A percentile compares a stretch with the other conserved stretches of the same genome.
Conservation (phyloP, 139 green algal genomes). For the Microglena sp. region DNA sequence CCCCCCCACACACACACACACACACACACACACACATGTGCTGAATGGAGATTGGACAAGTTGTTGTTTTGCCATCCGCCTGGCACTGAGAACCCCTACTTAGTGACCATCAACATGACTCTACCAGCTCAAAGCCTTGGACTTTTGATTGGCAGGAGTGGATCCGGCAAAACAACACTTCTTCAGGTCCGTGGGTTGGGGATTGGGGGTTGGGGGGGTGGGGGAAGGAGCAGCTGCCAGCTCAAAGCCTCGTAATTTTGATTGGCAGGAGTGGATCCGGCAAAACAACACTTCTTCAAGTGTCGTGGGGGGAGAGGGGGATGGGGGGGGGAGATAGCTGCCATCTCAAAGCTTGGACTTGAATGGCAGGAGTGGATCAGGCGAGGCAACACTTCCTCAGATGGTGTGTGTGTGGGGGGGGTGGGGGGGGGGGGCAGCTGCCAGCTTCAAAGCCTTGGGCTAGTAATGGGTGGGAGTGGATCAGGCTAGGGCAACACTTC, state of each 20-base stretch:
- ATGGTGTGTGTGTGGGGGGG: too few relatives aligned
- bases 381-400: slow-evolving; percentile 89
- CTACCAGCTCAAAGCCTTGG: slow-evolving; percentile 62
- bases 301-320: slow-evolving; percentile 50
- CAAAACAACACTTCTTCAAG: slow-evolving; percentile 85
- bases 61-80: slow-evolving; percentile 50
- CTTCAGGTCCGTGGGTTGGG: slow-evolving; percentile 65
- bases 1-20: too few relatives aligned
- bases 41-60: too few relatives aligned
- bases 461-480: too few relatives aligned
- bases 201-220: slow-evolving; percentile 42
- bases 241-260: background rate
- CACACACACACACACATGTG: too few relatives aligned
- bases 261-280: slow-evolving; percentile 32
- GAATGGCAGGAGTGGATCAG: slow-evolving; percentile 24
- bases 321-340: slow-evolving; percentile 16
- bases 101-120: slow-evolving; percentile 51
- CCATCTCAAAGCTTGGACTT: background rate
- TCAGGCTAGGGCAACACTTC: too few relatives aligned
- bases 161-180: slow-evolving; percentile 85
- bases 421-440: too few relatives aligned
- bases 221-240: slow-evolving; percentile 13
- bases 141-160: slow-evolving; percentile 70
- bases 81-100: slow-evolving; percentile 44
- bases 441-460: too few relatives aligned